Evolutionary conservation across 495 filamentous ascomycete genomes (phyloP).

Genomic region (Parathielavia hyrcaniae): DNA sequence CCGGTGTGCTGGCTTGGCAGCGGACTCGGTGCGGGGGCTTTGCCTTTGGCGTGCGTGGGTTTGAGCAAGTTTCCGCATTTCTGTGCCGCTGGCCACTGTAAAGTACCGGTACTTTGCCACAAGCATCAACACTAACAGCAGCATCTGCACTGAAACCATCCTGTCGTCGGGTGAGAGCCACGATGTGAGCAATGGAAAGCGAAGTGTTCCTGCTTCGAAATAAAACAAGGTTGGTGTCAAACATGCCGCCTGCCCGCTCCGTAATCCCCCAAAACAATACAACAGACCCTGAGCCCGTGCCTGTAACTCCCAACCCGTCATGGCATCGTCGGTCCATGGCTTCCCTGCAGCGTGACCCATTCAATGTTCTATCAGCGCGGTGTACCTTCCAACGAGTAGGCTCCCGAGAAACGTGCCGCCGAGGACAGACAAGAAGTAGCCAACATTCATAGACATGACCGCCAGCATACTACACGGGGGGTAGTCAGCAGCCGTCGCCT

Average conservation of each 20-base stretch:
- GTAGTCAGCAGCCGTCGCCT: slow-evolving; percentile 14
- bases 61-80: slow-evolving; percentile 31
- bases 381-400: slow-evolving; percentile 67
- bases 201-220: background rate
- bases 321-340: no score
- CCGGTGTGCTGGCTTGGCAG: background rate
- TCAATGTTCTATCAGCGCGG: slow-evolving; percentile 35
- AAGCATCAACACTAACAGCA: slow-evolving; percentile 7
- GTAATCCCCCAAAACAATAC: background rate
- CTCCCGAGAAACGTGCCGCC: slow-evolving; percentile 80
- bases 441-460: slow-evolving; percentile 96
- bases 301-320: background rate
- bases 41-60: slow-evolving; percentile 19
- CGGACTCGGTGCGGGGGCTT: background rate
- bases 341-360: background rate
- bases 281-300: background rate
- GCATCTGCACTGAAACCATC: background rate
- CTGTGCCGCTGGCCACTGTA: background rate
- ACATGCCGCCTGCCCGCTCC: background rate
- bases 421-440: slow-evolving; percentile 88
- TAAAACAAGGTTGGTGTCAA: background rate
- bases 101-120: slow-evolving; percentile 21
- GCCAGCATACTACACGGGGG: slow-evolving; percentile 71
- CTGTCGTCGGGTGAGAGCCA: background rate
- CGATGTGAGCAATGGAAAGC: background rate